These are phyloP conservation scores for Penicillium goetzii DNA, from an alignment of 495 filamentous ascomycete species.

Conservation along the genomic window DNA sequence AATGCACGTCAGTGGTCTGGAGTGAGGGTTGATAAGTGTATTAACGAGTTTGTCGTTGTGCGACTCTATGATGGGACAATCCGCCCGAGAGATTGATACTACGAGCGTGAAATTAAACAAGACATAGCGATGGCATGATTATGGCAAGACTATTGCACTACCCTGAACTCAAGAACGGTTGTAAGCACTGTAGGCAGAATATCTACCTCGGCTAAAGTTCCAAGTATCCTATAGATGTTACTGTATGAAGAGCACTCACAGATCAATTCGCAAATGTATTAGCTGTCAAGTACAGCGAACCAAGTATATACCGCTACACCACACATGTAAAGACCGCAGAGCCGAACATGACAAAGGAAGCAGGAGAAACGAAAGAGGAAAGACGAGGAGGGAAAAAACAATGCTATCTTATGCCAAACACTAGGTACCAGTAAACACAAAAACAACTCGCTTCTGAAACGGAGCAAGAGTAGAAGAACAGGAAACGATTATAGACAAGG, in stretches of 20 bases:
- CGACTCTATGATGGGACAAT: background rate
- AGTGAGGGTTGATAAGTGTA: background rate
- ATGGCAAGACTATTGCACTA: background rate
- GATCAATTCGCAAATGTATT: conserved; percentile 24
- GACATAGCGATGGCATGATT: too few species aligned
- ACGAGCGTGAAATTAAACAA: too few species aligned
- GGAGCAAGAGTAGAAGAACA: conserved; percentile 33
- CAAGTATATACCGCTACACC: conserved; percentile 25
- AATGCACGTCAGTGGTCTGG: background rate
- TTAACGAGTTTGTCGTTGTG: background rate
- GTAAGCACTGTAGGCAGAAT: background rate
- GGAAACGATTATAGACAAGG: conserved; percentile 37
- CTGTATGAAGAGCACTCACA: background rate
- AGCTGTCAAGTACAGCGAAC: conserved; percentile 18
- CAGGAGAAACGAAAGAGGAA: background rate
- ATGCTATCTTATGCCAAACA: conserved; percentile 42
- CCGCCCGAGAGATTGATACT: too few species aligned
- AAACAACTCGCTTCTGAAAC: conserved; percentile 37
- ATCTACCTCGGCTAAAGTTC: background rate
- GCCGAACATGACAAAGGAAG: conserved; percentile 9
- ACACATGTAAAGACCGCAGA: conserved; percentile 14
- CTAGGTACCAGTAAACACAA: conserved; percentile 26
- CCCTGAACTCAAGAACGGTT: too few species aligned
- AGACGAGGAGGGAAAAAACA: conserved; percentile 22
- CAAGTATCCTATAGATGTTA: background rate